phyloP scores from a whole-genome alignment of 108 stramenopile species.

The Cyclotella sp. region DNA sequence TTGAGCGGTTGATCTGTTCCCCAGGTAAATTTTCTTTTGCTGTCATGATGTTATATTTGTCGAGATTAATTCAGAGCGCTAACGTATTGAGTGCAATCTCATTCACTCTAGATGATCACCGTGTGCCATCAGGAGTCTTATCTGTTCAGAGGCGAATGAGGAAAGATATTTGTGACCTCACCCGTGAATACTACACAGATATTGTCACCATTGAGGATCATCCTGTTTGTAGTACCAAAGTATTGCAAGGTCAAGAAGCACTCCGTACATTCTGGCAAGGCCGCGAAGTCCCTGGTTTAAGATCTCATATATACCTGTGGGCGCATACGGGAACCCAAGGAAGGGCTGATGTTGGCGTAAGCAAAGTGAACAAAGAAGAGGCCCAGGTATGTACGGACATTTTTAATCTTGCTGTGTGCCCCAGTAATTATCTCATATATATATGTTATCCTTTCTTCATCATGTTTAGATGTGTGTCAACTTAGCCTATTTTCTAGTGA shows the following conservation, averaged over 20 bases:
- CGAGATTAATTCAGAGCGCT: no score
- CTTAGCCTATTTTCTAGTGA: slow-evolving; percentile 41
- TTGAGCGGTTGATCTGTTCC: slow-evolving; percentile 46
- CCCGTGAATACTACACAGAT: slow-evolving; percentile 45
- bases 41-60: neutral
- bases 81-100: neutral
- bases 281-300: slow-evolving; percentile 48
- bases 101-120: slow-evolving; percentile 17
- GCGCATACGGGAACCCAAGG: slow-evolving; percentile 40
- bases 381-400: slow-evolving; percentile 29
- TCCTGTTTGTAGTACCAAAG: slow-evolving; percentile 20
- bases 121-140: slow-evolving; percentile 47
- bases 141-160: slow-evolving; percentile 59
- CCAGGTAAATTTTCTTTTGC: neutral
- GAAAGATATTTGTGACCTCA: slow-evolving; percentile 52
- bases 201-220: slow-evolving; percentile 53
- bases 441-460: neutral
- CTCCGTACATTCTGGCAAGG: slow-evolving; percentile 22
- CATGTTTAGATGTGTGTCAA: slow-evolving; percentile 37
- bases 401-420: neutral
- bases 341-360: slow-evolving; percentile 27
- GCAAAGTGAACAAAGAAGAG: slow-evolving; percentile 32
- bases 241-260: slow-evolving; percentile 13
- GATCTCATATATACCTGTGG: slow-evolving; percentile 51
- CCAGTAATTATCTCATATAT: neutral